Evolutionary conservation across 345 rosid genomes (phyloP).

Genomic region (Passiflora organensis): DNA sequence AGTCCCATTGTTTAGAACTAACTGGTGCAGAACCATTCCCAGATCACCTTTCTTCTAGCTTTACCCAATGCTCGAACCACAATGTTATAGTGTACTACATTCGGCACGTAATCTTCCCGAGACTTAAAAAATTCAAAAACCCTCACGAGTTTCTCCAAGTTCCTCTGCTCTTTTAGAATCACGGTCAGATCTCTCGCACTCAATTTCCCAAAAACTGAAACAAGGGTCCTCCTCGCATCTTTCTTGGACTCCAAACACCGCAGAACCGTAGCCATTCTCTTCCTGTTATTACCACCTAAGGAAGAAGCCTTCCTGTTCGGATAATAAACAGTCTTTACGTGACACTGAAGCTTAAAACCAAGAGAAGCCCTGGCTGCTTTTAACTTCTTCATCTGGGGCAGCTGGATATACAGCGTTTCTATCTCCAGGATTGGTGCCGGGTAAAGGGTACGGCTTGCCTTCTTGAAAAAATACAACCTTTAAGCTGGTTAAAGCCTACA

Average conservation of each 20-base stretch:
- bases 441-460: background rate
- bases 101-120: slow-evolving; percentile 53
- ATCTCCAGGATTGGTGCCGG: slow-evolving; percentile 12
- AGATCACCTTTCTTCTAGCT: slow-evolving; percentile 66
- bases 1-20: slow-evolving; percentile 70
- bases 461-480: slow-evolving; percentile 2
- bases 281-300: slow-evolving; percentile 33
- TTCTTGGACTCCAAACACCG: slow-evolving; percentile 49
- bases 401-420: slow-evolving; percentile 5
- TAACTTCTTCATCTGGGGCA: too few species aligned
- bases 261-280: slow-evolving; percentile 62
- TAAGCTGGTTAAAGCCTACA: slow-evolving; percentile 25
- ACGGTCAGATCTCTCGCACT: slow-evolving; percentile 79
- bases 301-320: slow-evolving; percentile 34
- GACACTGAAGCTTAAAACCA: slow-evolving; percentile 49
- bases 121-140: slow-evolving; percentile 72
- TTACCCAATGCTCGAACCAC: slow-evolving; percentile 75
- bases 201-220: slow-evolving; percentile 42
- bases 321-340: slow-evolving; percentile 32
- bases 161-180: slow-evolving; percentile 63
- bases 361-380: slow-evolving; percentile 24
- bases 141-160: slow-evolving; percentile 49
- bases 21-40: slow-evolving; percentile 38
- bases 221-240: slow-evolving; percentile 51
- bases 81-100: slow-evolving; percentile 76